These are phyloP conservation scores for Malassezia caprae DNA, from an alignment of 1,284 basidiomycete species.

Conservation along the genomic window DNA sequence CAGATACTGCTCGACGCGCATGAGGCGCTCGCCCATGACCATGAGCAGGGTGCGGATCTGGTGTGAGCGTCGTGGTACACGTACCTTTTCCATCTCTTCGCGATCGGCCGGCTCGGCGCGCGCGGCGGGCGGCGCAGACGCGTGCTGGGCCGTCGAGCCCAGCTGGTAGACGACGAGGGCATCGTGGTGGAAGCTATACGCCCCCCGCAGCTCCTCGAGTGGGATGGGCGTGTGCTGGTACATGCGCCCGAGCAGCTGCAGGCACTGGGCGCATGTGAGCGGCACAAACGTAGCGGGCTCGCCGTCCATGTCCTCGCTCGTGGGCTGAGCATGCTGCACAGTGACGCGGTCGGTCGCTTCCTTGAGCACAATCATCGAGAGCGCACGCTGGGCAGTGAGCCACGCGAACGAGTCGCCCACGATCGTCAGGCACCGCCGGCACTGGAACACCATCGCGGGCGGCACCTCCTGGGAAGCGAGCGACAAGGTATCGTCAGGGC, in stretches of 20 bases:
- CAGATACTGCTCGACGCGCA: conserved; percentile 16
- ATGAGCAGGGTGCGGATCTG: conserved; percentile 16
- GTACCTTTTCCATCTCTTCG: conserved; percentile 6
- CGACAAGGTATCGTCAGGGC: background rate
- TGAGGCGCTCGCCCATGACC: conserved; percentile 18
- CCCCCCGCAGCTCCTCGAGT: conserved; percentile 24
- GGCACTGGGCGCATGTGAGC: conserved; percentile 23
- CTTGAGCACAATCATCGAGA: conserved; percentile 27
- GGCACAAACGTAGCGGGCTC: conserved; percentile 22
- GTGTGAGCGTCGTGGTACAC: background rate
- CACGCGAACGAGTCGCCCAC: conserved; percentile 27
- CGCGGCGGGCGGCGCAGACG: background rate
- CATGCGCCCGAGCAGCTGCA: conserved; percentile 18
- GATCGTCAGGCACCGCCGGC: conserved; percentile 20
- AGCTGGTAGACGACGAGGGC: conserved; percentile 12
- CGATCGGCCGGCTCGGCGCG: background rate
- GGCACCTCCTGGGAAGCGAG: conserved; percentile 1
- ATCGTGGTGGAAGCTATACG: conserved; percentile 22
- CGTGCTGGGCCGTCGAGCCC: background rate
- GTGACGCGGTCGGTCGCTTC: conserved; percentile 21
- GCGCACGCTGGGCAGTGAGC: conserved; percentile 22
- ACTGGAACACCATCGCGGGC: conserved; percentile 28
- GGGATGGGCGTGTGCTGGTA: conserved; percentile 26
- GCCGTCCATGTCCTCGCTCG: conserved; percentile 19
- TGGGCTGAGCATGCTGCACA: conserved; percentile 4